Percentiles rank a stretch among this genome's conserved stretches.
Evolutionary conservation across 2,329 filamentous ascomycete species (phyloP).

Genomic region (Cordyceps militaris): DNA sequence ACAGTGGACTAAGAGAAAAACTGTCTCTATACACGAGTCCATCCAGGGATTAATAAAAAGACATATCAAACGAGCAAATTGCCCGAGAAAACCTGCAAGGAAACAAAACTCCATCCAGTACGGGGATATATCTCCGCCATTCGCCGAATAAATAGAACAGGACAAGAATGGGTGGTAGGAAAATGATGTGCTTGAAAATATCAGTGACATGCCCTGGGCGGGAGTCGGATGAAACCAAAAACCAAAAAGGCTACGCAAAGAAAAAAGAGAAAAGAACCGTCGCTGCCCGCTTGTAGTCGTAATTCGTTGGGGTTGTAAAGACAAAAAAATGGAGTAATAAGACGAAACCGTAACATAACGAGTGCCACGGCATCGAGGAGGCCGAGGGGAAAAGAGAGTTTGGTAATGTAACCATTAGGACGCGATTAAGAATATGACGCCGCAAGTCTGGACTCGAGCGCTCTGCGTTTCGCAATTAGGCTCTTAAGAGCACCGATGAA

Average conservation of each 20-base stretch:
- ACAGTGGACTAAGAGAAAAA: not conserved
- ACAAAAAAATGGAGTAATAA: constrained; percentile 10
- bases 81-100: not conserved
- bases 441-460: constrained; percentile 46
- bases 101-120: not conserved
- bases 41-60: not conserved
- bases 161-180: not conserved
- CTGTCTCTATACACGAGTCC: not conserved
- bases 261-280: not conserved
- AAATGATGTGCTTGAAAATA: not conserved
- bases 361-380: constrained; percentile 3
- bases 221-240: not conserved
- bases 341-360: not conserved
- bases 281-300: constrained; percentile 9
- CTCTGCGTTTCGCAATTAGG: constrained; percentile 62
- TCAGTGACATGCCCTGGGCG: not conserved
- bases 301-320: not conserved
- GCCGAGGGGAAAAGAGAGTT: not conserved
- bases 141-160: not conserved
- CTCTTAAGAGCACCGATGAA: constrained; percentile 92
- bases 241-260: constrained; percentile 1
- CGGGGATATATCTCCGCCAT: not conserved
- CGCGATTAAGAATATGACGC: constrained; percentile 16
- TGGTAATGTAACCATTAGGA: not conserved
- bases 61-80: not conserved